A percentile compares a stretch with the other conserved stretches of the same genome.
Conservation (phyloP, 2,329 filamentous ascomycete genomes). For the Penicillium sp. region DNA sequence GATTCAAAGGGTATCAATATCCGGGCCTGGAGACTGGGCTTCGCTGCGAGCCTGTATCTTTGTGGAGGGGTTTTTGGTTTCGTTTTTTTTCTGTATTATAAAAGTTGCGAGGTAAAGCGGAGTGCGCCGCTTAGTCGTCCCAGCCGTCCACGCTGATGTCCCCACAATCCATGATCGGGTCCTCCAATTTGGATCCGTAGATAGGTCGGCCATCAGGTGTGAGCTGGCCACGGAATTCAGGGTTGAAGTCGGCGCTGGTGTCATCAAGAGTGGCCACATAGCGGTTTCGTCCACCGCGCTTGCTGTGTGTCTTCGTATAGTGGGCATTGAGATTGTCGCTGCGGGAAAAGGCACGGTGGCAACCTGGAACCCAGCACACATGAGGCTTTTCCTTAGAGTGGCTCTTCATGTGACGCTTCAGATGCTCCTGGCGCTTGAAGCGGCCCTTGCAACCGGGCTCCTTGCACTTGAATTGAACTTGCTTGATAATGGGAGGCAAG, state of each 20-base stretch:
- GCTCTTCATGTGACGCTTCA: constrained; percentile 51
- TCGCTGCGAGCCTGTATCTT: constrained; percentile 1
- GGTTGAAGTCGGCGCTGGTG: constrained; percentile 43
- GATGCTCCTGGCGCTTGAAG: constrained; percentile 52
- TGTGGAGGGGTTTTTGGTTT: constrained; percentile 2
- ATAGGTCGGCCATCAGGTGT: constrained; percentile 45
- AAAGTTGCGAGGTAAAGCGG: constrained; percentile 2
- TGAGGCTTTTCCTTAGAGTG: constrained; percentile 47
- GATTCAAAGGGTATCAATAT: constrained; percentile 26
- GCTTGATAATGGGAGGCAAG: constrained; percentile 39
- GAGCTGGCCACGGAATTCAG: constrained; percentile 45
- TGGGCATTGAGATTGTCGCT: constrained; percentile 50
- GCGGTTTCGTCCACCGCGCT: constrained; percentile 46
- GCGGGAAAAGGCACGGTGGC: constrained; percentile 43
- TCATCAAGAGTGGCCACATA: constrained; percentile 49
- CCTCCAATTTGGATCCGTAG: constrained; percentile 37
- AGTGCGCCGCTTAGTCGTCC: constrained; percentile 28
- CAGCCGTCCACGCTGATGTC: constrained; percentile 35
- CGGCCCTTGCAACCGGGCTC: constrained; percentile 45
- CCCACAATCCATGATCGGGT: constrained; percentile 32
- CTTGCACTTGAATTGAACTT: constrained; percentile 45
- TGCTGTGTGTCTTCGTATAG: constrained; percentile 49
- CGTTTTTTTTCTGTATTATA: constrained; percentile 12
- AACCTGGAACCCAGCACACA: constrained; percentile 46
- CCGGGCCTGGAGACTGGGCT: neutral